Evolutionary conservation across 1,284 basidiomycete species (phyloP), one percentile per base, ranked within the genome.

Genomic region (Ceratobasidium sp.): DNA sequence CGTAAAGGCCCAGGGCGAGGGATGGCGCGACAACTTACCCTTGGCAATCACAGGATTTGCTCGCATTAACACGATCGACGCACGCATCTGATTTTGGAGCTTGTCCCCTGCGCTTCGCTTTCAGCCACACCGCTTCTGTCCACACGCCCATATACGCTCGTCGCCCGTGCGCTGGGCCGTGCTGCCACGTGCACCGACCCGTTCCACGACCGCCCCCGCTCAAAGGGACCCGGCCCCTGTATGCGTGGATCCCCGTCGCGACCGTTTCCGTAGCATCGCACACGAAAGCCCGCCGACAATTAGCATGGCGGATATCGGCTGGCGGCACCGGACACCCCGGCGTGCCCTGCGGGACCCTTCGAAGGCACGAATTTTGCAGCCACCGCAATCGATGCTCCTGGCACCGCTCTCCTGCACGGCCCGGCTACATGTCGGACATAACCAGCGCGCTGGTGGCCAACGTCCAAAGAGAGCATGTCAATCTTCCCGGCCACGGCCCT

Each of bases 401-500:
- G 58, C 58, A 61, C 54, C n/a, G 58, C 58, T 41, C 58, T 59
- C 58, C 31, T 34, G 11, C 37, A 72, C n/a, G 68, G 68, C 58
- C 61, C 69, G 69, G 58, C 59, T 62, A 29, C 58, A 72, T 72
- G 61, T 72, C 69, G 69, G 69, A 72, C 58, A 72, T 72, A 72
- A 72, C 69, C 58, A 72, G 43, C 69, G 58, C 48, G 51, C 46
- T 56, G 34, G 69, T 62, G 69, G 69, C 58, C 58, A 72, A 62
- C 24, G 69, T 62, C 69, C 69, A 72, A 72, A 72, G 69, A 72
- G 69, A 72, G 69, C 69, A 72, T 72, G 69, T 51, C 53, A 56
- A 53, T 72, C 49, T 54, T 56, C 43, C 62, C 69, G 69, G 46
- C 56, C 46, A 53, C 19, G 51, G 29, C 43, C 69, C 69, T 62